A percentile compares a stretch with the other conserved stretches of the same genome.
Conservation (phyloP, 2,329 filamentous ascomycete genomes). For the Beauveria varroae region DNA sequence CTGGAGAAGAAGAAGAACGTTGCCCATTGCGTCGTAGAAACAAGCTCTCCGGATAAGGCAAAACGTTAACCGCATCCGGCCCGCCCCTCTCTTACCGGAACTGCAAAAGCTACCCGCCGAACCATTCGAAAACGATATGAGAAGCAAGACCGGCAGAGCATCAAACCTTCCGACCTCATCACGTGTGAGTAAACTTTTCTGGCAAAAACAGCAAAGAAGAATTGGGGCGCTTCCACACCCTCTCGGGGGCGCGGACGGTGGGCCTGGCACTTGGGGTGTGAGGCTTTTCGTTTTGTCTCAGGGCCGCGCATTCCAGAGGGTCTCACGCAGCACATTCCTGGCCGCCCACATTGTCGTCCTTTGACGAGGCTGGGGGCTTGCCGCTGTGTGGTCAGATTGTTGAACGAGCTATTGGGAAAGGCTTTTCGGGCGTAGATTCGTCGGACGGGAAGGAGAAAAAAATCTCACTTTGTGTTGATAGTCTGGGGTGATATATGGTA, state of each 20-base stretch:
- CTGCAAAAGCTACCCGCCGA: background rate
- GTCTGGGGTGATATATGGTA: background rate
- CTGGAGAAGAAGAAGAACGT: no score
- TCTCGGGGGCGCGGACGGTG: conserved; percentile 13
- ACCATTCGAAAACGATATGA: background rate
- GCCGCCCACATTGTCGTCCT: conserved; percentile 26
- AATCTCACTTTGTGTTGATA: conserved; percentile 3
- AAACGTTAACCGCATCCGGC: background rate
- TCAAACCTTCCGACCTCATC: conserved; percentile 4
- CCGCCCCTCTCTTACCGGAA: background rate
- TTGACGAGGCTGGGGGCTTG: conserved; percentile 23
- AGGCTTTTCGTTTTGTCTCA: conserved; percentile 30
- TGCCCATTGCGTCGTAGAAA: background rate
- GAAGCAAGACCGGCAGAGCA: conserved; percentile 1
- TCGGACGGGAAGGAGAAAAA: background rate
- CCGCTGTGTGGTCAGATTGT: conserved; percentile 7
- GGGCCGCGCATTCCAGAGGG: conserved; percentile 15
- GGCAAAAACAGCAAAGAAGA: conserved; percentile 1
- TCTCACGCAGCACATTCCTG: conserved; percentile 12
- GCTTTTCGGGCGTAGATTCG: background rate
- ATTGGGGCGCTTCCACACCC: conserved; percentile 9
- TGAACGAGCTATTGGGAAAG: background rate
- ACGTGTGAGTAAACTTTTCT: conserved; percentile 4
- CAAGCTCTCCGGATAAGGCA: conserved; percentile 1
- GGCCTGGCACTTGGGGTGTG: conserved; percentile 6